Percentiles rank a stretch among this genome's conserved stretches.
Evolutionary conservation across 1,284 basidiomycete genomes (phyloP).

Genomic region (Xerocomus minutiporus): DNA sequence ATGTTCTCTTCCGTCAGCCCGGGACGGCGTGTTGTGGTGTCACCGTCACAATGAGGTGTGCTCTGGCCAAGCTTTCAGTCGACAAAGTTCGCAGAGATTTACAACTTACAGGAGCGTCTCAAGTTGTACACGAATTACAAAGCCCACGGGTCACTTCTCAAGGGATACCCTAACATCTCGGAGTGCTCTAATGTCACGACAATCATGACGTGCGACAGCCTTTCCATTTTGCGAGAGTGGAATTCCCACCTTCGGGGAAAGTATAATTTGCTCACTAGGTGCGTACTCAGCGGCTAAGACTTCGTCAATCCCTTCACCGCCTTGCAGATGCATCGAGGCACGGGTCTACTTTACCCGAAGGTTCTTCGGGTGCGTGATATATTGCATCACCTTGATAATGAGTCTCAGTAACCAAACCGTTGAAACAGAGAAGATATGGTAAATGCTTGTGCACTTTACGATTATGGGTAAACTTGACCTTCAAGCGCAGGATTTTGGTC

Average conservation of each 20-base stretch:
- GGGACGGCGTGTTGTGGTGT: conserved; percentile 25
- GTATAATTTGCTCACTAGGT: conserved; percentile 32
- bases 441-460: neutral
- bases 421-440: conserved; percentile 25
- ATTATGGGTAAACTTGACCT: neutral
- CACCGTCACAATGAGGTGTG: conserved; percentile 30
- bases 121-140: conserved; percentile 37
- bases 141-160: conserved; percentile 27
- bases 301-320: neutral
- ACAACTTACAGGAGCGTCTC: conserved; percentile 29
- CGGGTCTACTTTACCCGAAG: conserved; percentile 34
- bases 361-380: conserved; percentile 35
- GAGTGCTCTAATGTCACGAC: conserved; percentile 21
- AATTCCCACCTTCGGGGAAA: conserved; percentile 29
- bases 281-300: neutral
- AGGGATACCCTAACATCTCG: conserved; percentile 24
- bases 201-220: conserved; percentile 26
- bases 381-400: neutral
- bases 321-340: conserved; percentile 33
- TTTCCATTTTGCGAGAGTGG: conserved; percentile 29
- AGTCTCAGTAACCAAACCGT: neutral
- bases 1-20: conserved; percentile 17
- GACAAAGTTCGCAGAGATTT: neutral
- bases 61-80: neutral
- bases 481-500: conserved; percentile 33